Conservation (phyloP, 495 filamentous ascomycete genomes). For the Tuber umbilicatum region DNA sequence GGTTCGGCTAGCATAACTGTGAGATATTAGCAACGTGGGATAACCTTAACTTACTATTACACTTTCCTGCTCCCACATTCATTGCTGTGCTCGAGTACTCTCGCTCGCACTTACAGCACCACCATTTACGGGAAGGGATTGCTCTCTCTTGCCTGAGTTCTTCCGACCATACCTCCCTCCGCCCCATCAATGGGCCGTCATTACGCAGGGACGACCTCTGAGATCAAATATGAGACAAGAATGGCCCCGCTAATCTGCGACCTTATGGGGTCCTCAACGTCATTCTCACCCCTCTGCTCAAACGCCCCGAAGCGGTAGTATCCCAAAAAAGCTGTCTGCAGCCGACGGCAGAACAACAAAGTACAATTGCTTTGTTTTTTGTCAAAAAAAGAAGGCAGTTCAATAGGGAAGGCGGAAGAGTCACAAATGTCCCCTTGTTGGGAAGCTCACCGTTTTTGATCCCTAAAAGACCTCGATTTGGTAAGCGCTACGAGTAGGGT, state of each 20-base stretch:
- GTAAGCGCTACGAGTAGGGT: background rate
- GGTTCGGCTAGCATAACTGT: background rate
- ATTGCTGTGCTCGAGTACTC: no score
- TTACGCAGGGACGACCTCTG: background rate
- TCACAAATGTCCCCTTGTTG: background rate
- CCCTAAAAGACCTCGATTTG: conserved; percentile 10
- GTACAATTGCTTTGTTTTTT: background rate
- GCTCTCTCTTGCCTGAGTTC: background rate
- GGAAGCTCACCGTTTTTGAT: background rate
- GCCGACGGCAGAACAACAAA: conserved; percentile 18
- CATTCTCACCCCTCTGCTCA: background rate
- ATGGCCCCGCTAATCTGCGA: background rate
- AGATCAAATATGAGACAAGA: background rate
- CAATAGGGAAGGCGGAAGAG: conserved; percentile 5
- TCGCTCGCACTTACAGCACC: background rate
- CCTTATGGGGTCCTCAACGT: background rate
- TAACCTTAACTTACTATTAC: background rate
- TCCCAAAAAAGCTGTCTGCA: conserved; percentile 19
- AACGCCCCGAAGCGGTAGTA: conserved; percentile 22
- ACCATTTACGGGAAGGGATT: background rate
- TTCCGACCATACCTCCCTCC: background rate
- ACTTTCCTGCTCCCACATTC: background rate
- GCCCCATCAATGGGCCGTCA: background rate
- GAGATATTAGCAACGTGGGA: background rate
- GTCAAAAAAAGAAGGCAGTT: conserved; percentile 12